Base-by-base conservation (phyloP, 148 eudicot species). In the Linanthus parryae region DNA sequence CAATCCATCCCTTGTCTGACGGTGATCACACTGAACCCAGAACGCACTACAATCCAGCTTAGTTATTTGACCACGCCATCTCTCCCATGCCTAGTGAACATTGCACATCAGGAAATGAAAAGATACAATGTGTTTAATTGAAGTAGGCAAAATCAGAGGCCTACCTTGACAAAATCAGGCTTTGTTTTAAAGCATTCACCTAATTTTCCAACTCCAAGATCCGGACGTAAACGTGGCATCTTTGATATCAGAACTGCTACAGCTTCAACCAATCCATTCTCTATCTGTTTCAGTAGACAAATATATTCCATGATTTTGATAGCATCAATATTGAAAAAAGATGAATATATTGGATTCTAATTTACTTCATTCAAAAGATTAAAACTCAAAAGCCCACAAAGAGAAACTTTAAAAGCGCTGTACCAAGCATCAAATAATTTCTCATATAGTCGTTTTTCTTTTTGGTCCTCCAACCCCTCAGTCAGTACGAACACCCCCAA, bases 221-320 rank as follows among this genome's bases (percentile, higher is more conserved):
- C 71, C 52, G 75, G 80, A 23, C 99, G 88, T 51, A 94, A 45
- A 39, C 95, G 94, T 34, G 99, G 99, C 95, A 88, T 94, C 48
- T 69, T 81, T 43, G 96, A 79, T 42, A 88, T 80, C 66, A 94
- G 88, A 70, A 94, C 80, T 39, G 83, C 95, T 47, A 88, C 85
- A 49, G 99, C 95, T 71, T 94, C 99, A 48, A 94, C 99, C 50
- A 94, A 79, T 57, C 99, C 99, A 74, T 88, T 94, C 67, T 94
- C 99, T 46, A 73, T 78, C 99, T 94, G 81, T 60, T 69, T 52
- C 46, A 65, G 19, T 28, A 15, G 38, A 66, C 42, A n/a, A n/a
- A n/a, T n/a, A n/a, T n/a, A n/a, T n/a, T n/a, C n/a, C n/a, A n/a
- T n/a, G n/a, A n/a, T n/a, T n/a, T n/a, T n/a, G n/a, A n/a, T n/a